Conservation (phyloP, 2,329 filamentous ascomycete genomes). For the Canariomyces notabilis region DNA sequence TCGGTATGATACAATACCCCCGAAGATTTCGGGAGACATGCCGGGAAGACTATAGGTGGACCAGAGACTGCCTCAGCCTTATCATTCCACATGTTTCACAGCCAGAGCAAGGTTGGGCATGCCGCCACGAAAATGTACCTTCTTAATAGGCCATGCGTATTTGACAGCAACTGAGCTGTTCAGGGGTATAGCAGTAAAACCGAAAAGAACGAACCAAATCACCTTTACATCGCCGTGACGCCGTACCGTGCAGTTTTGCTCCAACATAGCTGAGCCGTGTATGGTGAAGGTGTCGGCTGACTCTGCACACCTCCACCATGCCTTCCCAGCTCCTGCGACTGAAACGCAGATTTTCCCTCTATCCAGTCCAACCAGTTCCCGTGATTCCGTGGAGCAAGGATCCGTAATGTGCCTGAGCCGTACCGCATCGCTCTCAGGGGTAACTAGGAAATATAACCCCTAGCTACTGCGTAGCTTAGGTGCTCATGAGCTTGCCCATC, state of each 20-base stretch:
- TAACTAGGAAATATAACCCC: neutral
- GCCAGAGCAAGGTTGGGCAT: no score
- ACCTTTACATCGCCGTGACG: conserved; percentile 10
- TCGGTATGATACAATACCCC: no score
- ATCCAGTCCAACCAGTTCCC: no score
- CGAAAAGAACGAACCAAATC: conserved; percentile 6
- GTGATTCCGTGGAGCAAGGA: no score
- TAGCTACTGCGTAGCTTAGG: conserved; percentile 22
- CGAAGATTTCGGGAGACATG: no score
- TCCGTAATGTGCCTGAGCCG: neutral
- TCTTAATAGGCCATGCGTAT: neutral
- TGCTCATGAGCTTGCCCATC: conserved; percentile 68
- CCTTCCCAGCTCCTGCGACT: neutral
- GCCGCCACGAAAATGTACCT: neutral
- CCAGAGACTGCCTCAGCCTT: no score
- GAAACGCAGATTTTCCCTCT: no score
- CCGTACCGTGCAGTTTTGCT: conserved; percentile 16
- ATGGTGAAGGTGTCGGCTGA: neutral
- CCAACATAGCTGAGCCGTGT: neutral
- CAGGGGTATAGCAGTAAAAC: conserved; percentile 7
- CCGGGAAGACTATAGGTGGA: no score
- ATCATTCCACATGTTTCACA: no score
- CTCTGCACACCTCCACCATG: neutral
- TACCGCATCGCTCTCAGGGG: neutral
- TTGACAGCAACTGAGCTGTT: neutral